A percentile compares a stretch with the other conserved stretches of the same genome.
Evolutionary conservation across 176 grass and related monocot species (phyloP).

Genomic region (Leersia perrieri): DNA sequence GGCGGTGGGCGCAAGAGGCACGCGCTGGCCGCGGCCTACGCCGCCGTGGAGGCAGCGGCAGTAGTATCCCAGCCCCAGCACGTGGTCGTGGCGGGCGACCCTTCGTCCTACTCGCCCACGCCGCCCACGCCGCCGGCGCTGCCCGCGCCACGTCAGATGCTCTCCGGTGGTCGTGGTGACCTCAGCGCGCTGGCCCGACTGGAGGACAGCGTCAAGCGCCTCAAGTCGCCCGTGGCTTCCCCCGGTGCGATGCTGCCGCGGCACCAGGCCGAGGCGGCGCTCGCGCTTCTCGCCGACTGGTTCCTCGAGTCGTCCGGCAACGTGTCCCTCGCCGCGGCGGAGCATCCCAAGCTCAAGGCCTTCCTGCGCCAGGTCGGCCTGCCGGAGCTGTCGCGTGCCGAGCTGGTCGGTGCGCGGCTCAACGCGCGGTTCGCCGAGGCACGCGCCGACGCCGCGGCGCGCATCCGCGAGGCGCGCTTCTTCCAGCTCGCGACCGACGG

Average conservation of each 20-base stretch:
- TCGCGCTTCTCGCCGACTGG: constrained; percentile 70
- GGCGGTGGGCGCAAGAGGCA: constrained; percentile 27
- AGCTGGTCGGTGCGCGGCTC: constrained; percentile 43
- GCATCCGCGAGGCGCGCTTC: constrained; percentile 71
- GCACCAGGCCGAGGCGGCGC: constrained; percentile 55
- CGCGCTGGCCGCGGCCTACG: constrained; percentile 13
- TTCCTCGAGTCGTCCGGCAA: constrained; percentile 65
- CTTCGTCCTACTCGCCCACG: constrained; percentile 29
- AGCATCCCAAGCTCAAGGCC: constrained; percentile 64
- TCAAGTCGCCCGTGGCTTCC: constrained; percentile 54
- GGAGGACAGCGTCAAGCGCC: constrained; percentile 73
- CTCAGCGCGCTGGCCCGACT: constrained; percentile 54
- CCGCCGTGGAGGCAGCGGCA: neutral
- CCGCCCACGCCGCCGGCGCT: constrained; percentile 32
- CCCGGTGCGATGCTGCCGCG: constrained; percentile 39
- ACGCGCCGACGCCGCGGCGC: constrained; percentile 42
- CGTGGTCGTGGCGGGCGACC: neutral
- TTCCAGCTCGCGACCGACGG: constrained; percentile 83
- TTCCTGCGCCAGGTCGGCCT: constrained; percentile 74
- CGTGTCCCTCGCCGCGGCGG: constrained; percentile 50
- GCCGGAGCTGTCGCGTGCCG: constrained; percentile 30
- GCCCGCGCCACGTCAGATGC: constrained; percentile 40
- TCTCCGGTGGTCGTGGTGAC: constrained; percentile 62
- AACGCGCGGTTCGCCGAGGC: constrained; percentile 62
- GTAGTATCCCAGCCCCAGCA: too few relatives aligned